Conservation (phyloP, 2,329 filamentous ascomycete genomes). For the Dothiorella sarmentorum region DNA sequence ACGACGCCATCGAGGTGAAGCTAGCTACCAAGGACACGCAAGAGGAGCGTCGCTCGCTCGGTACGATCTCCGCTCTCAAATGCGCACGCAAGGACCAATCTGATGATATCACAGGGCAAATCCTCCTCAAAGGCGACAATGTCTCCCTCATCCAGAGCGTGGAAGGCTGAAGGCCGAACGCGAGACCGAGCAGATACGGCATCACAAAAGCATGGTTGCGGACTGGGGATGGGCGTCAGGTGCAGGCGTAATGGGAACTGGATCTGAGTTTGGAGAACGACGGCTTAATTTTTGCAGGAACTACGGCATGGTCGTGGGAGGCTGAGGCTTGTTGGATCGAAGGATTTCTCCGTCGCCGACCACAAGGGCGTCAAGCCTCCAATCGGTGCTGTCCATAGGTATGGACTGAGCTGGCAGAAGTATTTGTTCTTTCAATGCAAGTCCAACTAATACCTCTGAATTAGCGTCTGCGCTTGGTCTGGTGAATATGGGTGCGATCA, state of each 20-base stretch:
- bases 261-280: not conserved
- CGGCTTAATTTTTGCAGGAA: constrained; percentile 3
- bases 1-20: constrained; percentile 91
- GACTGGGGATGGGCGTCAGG: constrained; percentile 1
- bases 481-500: not conserved
- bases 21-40: constrained; percentile 74
- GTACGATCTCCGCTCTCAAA: constrained; percentile 48
- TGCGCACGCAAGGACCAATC: not conserved
- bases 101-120: constrained; percentile 59
- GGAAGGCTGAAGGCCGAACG: not conserved
- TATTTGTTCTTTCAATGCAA: constrained; percentile 84
- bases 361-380: constrained; percentile 73
- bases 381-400: constrained; percentile 73
- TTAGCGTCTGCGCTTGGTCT: constrained; percentile 5
- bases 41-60: constrained; percentile 74
- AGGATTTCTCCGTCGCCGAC: constrained; percentile 62
- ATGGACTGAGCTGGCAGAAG: constrained; percentile 63
- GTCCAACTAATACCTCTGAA: constrained; percentile 55
- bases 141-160: constrained; percentile 69
- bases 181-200: not conserved
- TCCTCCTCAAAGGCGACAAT: constrained; percentile 84
- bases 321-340: constrained; percentile 21
- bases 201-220: constrained; percentile 6
- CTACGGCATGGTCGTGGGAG: not conserved
- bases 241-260: constrained; percentile 8